These are phyloP conservation scores for Tuber magnatum DNA, from an alignment of 495 filamentous ascomycete species.

Conservation along the genomic window DNA sequence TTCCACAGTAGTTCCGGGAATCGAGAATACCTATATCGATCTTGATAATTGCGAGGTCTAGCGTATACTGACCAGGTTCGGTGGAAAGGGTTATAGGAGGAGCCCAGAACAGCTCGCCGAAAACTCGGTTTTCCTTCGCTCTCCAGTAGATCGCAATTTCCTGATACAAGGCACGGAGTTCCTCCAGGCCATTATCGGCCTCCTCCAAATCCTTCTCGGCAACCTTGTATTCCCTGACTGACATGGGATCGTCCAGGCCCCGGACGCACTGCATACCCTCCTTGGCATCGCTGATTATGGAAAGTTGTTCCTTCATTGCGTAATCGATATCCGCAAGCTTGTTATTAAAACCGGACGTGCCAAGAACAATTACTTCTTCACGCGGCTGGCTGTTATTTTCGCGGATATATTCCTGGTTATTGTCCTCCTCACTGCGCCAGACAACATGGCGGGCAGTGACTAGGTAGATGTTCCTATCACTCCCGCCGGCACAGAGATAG, in stretches of 20 bases:
- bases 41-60: not conserved
- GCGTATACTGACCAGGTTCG: not conserved
- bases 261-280: not conserved
- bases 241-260: fast-evolving
- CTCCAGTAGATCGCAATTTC: not conserved
- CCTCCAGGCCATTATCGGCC: not conserved
- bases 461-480: not conserved
- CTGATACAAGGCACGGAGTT: not conserved
- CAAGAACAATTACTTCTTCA: not conserved
- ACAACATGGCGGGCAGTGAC: not conserved
- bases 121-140: not conserved
- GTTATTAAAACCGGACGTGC: not conserved
- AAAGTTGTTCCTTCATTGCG: not conserved
- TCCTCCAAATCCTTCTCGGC: not conserved
- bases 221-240: not conserved
- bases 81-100: not conserved
- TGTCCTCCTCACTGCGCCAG: fast-evolving
- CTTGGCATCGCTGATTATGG: not conserved
- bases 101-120: not conserved
- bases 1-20: not conserved
- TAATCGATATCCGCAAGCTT: not conserved
- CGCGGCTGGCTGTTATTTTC: not conserved
- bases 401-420: not conserved
- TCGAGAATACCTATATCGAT: not conserved
- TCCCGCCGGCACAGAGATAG: not conserved